These are phyloP conservation scores for Talaromyces verruculosus DNA, from an alignment of 2,329 filamentous ascomycete genomes.

Conservation along the genomic window DNA sequence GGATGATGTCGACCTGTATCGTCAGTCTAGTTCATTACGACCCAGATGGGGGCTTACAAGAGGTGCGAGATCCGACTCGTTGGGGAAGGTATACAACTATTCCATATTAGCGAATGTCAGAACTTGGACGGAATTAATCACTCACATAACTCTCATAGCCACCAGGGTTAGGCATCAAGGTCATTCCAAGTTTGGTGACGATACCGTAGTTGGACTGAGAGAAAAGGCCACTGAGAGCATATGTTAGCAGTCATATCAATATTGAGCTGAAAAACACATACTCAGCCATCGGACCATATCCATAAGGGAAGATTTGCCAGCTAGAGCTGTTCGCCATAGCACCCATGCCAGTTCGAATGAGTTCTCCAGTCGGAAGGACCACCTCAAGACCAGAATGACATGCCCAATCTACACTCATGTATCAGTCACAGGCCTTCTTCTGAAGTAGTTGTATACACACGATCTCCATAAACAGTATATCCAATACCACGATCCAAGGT, in stretches of 20 bases:
- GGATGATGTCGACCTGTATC: constrained; percentile 46
- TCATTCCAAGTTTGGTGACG: constrained; percentile 29
- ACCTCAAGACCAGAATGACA: constrained; percentile 46
- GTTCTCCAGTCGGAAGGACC: constrained; percentile 41
- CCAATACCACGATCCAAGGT: constrained; percentile 37
- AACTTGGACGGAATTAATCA: too few relatives aligned
- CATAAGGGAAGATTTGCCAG: constrained; percentile 23
- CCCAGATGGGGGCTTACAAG: constrained; percentile 3
- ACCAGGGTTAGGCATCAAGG: constrained; percentile 24
- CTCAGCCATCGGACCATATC: constrained; percentile 21
- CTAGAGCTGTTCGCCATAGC: constrained; percentile 29
- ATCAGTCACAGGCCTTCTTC: neutral
- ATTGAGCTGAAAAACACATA: neutral
- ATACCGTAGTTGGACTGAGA: constrained; percentile 27
- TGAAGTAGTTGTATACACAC: neutral
- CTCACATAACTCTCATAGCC: constrained; percentile 3
- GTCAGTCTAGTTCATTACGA: neutral
- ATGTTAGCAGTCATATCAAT: neutral
- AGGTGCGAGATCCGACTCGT: constrained; percentile 22
- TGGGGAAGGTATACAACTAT: constrained; percentile 17
- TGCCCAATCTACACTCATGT: neutral
- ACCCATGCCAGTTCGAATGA: constrained; percentile 46
- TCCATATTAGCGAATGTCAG: neutral
- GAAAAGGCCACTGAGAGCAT: constrained; percentile 22
- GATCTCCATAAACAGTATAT: constrained; percentile 43